phyloP scores from a whole-genome alignment of 768 basidiomycete genomes.

The Hygrocybe coccinea region DNA sequence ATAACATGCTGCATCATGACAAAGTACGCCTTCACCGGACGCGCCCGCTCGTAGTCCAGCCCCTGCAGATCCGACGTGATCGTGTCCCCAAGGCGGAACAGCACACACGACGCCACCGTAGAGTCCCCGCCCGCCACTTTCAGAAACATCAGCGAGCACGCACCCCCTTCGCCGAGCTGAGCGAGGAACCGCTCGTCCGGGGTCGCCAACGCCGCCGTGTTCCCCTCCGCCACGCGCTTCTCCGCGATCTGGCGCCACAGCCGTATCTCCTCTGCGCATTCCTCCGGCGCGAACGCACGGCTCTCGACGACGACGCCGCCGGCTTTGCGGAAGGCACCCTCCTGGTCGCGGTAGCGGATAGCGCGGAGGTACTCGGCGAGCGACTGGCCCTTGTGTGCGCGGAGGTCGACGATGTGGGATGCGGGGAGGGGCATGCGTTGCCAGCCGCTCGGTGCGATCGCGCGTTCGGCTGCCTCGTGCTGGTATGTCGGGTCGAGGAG shows the following conservation, averaged over 20 bases:
- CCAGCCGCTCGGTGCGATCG: not conserved
- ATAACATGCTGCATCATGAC: conserved; percentile 1
- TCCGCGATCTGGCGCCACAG: not conserved
- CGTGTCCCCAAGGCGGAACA: not conserved
- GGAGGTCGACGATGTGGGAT: not conserved
- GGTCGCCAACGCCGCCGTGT: not conserved
- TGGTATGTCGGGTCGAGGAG: not conserved
- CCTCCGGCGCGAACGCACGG: not conserved
- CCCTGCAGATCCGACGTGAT: not conserved
- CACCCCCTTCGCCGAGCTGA: not conserved
- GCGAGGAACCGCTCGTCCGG: not conserved
- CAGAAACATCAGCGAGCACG: not conserved
- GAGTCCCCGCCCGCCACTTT: not conserved
- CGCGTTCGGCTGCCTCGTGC: not conserved
- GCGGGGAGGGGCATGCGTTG: not conserved
- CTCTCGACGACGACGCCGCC: not conserved
- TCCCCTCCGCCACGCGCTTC: not conserved
- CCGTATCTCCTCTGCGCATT: not conserved
- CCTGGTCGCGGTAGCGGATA: not conserved
- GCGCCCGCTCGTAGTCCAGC: not conserved
- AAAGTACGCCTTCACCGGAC: not conserved
- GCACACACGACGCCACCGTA: not conserved
- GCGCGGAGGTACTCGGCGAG: not conserved
- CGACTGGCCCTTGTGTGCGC: not conserved
- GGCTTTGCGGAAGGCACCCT: not conserved